A percentile compares a stretch with the other conserved stretches of the same genome.
phyloP scores from a whole-genome alignment of 2,329 filamentous ascomycete species.

The Passalora sequoiae region DNA sequence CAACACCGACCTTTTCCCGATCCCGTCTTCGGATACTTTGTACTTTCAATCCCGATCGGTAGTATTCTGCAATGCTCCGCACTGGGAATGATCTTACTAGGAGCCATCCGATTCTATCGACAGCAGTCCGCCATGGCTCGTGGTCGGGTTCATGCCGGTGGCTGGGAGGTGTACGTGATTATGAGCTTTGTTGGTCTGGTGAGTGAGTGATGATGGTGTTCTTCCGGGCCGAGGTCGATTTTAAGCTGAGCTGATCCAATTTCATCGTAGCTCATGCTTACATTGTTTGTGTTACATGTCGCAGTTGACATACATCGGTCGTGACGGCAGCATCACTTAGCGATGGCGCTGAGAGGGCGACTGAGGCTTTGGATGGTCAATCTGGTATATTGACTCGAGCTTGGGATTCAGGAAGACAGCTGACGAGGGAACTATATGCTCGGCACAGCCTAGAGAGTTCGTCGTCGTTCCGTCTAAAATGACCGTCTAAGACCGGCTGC shows the following conservation, averaged over 20 bases:
- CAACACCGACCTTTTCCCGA: conserved; percentile 45
- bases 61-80: conserved; percentile 47
- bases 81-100: conserved; percentile 49
- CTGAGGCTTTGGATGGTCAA: no score
- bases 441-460: no score
- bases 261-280: conserved; percentile 15
- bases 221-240: conserved; percentile 1
- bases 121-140: conserved; percentile 55
- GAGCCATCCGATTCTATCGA: conserved; percentile 55
- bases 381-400: no score
- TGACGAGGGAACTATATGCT: no score
- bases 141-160: conserved; percentile 54
- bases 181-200: conserved; percentile 47
- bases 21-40: conserved; percentile 53
- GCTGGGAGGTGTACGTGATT: conserved; percentile 53
- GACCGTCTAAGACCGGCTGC: no score
- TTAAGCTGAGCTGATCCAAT: background rate
- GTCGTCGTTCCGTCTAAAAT: no score
- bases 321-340: conserved; percentile 11
- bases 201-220: conserved; percentile 29
- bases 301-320: conserved; percentile 17
- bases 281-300: conserved; percentile 23
- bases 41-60: conserved; percentile 57
- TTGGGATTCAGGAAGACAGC: no score
- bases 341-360: no score